These are phyloP conservation scores for Lachnellula subtilissima DNA, from an alignment of 2,329 filamentous ascomycete species.

Conservation along the genomic window DNA sequence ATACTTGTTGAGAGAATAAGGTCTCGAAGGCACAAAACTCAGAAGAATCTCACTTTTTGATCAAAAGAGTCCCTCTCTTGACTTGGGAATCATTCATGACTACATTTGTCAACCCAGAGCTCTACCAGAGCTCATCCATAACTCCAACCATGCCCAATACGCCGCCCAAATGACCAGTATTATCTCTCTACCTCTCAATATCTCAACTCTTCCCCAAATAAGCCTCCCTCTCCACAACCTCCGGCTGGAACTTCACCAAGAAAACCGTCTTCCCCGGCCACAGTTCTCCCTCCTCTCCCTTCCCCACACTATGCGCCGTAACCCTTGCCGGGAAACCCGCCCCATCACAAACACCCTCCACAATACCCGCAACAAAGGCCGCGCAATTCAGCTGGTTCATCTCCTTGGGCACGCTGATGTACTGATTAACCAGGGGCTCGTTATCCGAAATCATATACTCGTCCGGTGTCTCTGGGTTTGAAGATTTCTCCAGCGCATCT, in stretches of 20 bases:
- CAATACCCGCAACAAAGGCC: conserved; percentile 88
- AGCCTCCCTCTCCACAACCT: conserved; percentile 86
- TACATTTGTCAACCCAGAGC: background rate
- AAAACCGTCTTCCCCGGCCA: conserved; percentile 98
- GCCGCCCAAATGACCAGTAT: conserved; percentile 6
- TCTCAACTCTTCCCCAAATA: conserved; percentile 58
- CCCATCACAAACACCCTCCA: conserved; percentile 93
- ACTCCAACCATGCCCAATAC: conserved; percentile 24
- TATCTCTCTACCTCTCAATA: conserved; percentile 2
- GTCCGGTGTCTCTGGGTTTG: conserved; percentile 74
- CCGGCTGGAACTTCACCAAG: conserved; percentile 84
- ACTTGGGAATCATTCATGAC: background rate
- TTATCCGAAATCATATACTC: conserved; percentile 99
- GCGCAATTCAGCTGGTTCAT: conserved; percentile 97
- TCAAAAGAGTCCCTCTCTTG: background rate
- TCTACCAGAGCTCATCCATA: conserved; percentile 9
- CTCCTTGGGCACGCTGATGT: conserved; percentile 87
- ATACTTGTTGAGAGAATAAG: too few species aligned
- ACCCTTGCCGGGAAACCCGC: conserved; percentile 85
- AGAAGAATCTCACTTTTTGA: background rate
- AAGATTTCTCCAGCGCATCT: conserved; percentile 86
- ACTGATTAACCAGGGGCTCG: conserved; percentile 91
- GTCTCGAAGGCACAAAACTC: too few species aligned
- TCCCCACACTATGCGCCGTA: conserved; percentile 75
- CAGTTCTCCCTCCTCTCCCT: conserved; percentile 62